Percentiles rank a stretch among this genome's conserved stretches.
These are phyloP conservation scores for Dendrothele bispora DNA, from an alignment of 768 basidiomycete species.

Conservation along the genomic window DNA sequence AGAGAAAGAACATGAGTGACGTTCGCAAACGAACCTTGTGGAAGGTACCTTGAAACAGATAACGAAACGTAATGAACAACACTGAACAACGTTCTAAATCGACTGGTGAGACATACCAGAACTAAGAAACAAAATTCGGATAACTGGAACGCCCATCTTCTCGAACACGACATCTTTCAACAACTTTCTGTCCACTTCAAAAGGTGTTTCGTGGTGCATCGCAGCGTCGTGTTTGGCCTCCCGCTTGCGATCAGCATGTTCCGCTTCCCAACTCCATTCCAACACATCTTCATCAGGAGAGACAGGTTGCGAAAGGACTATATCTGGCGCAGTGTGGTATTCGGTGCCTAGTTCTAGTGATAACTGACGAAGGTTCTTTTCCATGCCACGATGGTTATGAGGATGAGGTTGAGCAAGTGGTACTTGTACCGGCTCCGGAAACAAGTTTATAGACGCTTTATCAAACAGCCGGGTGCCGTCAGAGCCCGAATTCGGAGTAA, in stretches of 20 bases:
- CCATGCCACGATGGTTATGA: constrained; percentile 8
- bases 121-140: constrained; percentile 69
- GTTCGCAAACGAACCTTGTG: constrained; percentile 58
- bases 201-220: constrained; percentile 61
- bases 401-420: too few species aligned
- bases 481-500: too few species aligned
- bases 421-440: too few species aligned
- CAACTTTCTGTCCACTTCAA: constrained; percentile 73
- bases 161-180: constrained; percentile 79
- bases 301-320: too few species aligned
- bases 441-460: too few species aligned
- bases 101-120: constrained; percentile 50
- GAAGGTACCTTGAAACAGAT: constrained; percentile 66
- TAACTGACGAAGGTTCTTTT: constrained; percentile 6
- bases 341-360: neutral
- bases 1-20: constrained; percentile 2
- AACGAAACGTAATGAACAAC: constrained; percentile 9
- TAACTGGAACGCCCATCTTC: constrained; percentile 65
- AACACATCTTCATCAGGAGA: constrained; percentile 22
- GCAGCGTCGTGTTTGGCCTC: constrained; percentile 66
- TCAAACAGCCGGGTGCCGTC: too few species aligned
- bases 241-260: constrained; percentile 66
- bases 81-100: constrained; percentile 13
- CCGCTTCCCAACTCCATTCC: constrained; percentile 71
- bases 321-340: neutral